Evolutionary conservation across 2,329 filamentous ascomycete species (phyloP), one percentile per base, ranked within the genome.

Genomic region (Colletotrichum incanum): DNA sequence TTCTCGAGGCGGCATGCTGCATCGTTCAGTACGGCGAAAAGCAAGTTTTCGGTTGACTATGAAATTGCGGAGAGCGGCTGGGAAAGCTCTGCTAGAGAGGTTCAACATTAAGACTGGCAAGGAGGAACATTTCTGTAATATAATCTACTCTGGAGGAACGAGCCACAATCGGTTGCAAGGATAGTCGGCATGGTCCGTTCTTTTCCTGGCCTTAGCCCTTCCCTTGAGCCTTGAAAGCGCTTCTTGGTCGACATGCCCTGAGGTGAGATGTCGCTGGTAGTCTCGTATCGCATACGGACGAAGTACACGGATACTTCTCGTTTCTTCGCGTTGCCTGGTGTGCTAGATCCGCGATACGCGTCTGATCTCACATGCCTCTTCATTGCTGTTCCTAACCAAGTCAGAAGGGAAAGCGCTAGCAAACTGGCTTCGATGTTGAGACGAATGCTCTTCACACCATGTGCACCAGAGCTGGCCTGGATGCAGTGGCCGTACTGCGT

Each of bases 21-120:
- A 55, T 72, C 28, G n/a, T 59, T 28, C 59, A 34, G 54, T 49
- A 49, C 37, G 59, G 52, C 47, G 16, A 68, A 47, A 65, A 55
- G 54, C 52, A 69, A 64, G 52, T 26, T 52, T 66, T 69, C 59
- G 65, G 65, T 60, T 60, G 65, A 59, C 58, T 49, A 52, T 28
- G 59, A 69, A 41, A 64, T 54, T 58, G 59, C 52, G 52, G 43
- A 55, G 52, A 45, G 59, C 43, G 55, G 34, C 41, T 50, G 47
- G 54, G 45, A 26, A 26, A 43, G 23, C n/a, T 18, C 47, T 37
- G 12, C 45, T 26, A 31, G 55, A 14, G 26, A 60, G n/a, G 14
- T 20, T 45, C 39, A 43, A 28, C 18, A 47, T 31, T 8, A n/a
- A 43, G 39, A 28, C 58, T 37, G 59, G 43, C 31, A 28, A 3